Percentiles rank a stretch among this genome's conserved stretches.
Conservation (phyloP, 192 early-diverging fungal genomes). For the Ambispora gerdemannii region DNA sequence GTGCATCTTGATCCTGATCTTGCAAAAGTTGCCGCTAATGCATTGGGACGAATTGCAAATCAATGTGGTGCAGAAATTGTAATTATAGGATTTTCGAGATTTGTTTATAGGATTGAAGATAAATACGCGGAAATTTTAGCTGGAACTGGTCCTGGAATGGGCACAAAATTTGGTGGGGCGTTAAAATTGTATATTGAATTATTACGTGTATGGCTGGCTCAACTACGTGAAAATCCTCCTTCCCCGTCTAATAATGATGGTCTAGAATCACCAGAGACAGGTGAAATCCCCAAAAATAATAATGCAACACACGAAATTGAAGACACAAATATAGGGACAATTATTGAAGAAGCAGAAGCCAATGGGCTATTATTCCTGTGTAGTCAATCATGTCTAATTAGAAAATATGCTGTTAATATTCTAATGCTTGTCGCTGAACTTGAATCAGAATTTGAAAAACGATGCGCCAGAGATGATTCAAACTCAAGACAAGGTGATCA, state of each 20-base stretch:
- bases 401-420: slow-evolving; percentile 60
- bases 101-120: slow-evolving; percentile 56
- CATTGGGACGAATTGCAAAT: slow-evolving; percentile 62
- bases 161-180: slow-evolving; percentile 44
- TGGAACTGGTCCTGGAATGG: slow-evolving; percentile 26
- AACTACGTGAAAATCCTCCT: slow-evolving; percentile 34
- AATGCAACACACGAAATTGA: slow-evolving; percentile 23
- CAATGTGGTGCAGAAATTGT: slow-evolving; percentile 54
- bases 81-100: slow-evolving; percentile 49
- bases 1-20: slow-evolving; percentile 85
- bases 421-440: slow-evolving; percentile 53
- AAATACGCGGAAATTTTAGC: slow-evolving; percentile 44
- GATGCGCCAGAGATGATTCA: slow-evolving; percentile 16
- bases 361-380: slow-evolving; percentile 72
- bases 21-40: slow-evolving; percentile 59
- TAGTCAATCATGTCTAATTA: slow-evolving; percentile 51
- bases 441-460: slow-evolving; percentile 39
- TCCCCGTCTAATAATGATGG: slow-evolving; percentile 30
- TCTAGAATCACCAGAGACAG: slow-evolving; percentile 13
- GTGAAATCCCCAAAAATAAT: background rate
- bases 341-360: slow-evolving; percentile 69
- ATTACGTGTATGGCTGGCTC: slow-evolving; percentile 52
- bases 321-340: slow-evolving; percentile 34
- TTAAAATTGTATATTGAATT: slow-evolving; percentile 68
- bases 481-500: background rate